These are phyloP conservation scores for Calonectria pseudoreteaudii DNA, from an alignment of 2,329 filamentous ascomycete species.

Conservation along the genomic window DNA sequence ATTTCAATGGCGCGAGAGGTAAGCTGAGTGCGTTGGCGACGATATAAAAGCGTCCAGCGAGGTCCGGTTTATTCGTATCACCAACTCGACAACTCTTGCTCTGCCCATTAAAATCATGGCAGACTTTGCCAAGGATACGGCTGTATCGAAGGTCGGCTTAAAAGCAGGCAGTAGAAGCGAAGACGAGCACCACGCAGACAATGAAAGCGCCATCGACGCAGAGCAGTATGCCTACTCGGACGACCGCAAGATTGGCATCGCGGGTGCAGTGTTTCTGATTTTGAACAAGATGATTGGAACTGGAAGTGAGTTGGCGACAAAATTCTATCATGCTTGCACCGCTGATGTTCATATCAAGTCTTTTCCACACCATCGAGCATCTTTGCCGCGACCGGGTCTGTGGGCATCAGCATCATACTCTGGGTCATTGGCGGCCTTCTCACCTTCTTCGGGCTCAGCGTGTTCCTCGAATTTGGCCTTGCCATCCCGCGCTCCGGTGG, in stretches of 20 bases:
- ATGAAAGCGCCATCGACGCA: constrained; percentile 52
- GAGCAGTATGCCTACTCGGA: constrained; percentile 53
- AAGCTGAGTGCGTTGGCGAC: no score
- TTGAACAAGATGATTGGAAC: constrained; percentile 71
- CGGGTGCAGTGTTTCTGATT: constrained; percentile 65
- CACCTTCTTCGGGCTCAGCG: constrained; percentile 68
- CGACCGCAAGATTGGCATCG: constrained; percentile 63
- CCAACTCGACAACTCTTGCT: not conserved
- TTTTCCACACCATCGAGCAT: constrained; percentile 68
- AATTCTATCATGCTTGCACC: not conserved
- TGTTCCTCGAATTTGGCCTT: constrained; percentile 73
- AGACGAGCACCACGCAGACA: constrained; percentile 32
- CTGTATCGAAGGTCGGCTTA: not conserved
- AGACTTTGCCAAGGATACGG: constrained; percentile 19
- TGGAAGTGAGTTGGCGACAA: constrained; percentile 56
- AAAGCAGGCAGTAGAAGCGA: constrained; percentile 28
- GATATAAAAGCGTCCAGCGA: not conserved
- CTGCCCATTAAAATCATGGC: constrained; percentile 24
- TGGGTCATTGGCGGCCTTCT: constrained; percentile 59
- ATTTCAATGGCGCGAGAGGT: constrained; percentile 16
- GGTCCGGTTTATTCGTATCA: not conserved
- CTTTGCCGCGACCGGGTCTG: constrained; percentile 63
- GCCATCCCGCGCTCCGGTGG: constrained; percentile 72
- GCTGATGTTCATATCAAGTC: constrained; percentile 47
- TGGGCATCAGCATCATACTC: constrained; percentile 52